phyloP scores from a whole-genome alignment of 2,329 filamentous ascomycete genomes.

The Emmonsiellopsis sp. region DNA sequence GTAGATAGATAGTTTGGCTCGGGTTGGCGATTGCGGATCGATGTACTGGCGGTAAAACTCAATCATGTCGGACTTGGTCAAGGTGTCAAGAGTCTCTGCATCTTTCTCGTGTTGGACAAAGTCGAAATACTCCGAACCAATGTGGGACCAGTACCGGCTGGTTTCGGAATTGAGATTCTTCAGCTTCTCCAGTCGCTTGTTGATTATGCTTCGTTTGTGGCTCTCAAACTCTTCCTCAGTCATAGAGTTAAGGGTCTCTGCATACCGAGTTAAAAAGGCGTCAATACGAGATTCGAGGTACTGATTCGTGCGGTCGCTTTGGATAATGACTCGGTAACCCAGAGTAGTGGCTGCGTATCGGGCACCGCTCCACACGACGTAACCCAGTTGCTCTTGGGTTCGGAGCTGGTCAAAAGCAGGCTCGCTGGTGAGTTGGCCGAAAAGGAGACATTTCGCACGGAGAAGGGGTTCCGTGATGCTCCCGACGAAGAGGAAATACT shows the following conservation, averaged over 20 bases:
- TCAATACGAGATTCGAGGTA: conserved; percentile 87
- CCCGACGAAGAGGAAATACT: conserved; percentile 66
- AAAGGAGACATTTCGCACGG: conserved; percentile 68
- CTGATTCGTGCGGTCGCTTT: conserved; percentile 76
- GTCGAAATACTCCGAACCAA: conserved; percentile 78
- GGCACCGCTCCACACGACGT: conserved; percentile 82
- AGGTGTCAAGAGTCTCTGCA: conserved; percentile 59
- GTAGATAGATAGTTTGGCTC: conserved; percentile 80
- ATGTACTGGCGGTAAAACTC: conserved; percentile 72
- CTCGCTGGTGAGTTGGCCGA: conserved; percentile 87
- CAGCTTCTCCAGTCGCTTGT: conserved; percentile 77
- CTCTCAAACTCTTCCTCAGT: conserved; percentile 74
- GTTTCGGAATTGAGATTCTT: conserved; percentile 88
- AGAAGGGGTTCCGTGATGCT: conserved; percentile 58
- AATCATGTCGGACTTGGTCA: conserved; percentile 73
- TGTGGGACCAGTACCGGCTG: conserved; percentile 72
- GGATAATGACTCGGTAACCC: conserved; percentile 82
- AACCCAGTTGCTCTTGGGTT: conserved; percentile 95
- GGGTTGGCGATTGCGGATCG: conserved; percentile 58
- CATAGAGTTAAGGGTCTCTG: conserved; percentile 63
- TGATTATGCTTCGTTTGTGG: conserved; percentile 82
- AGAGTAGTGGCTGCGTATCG: conserved; percentile 66
- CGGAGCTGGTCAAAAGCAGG: conserved; percentile 89
- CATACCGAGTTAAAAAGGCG: conserved; percentile 64
- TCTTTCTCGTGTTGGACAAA: conserved; percentile 77